Evolutionary conservation across 352 stramenopile species (phyloP).

Genomic region (Globisporangium spinosum): DNA sequence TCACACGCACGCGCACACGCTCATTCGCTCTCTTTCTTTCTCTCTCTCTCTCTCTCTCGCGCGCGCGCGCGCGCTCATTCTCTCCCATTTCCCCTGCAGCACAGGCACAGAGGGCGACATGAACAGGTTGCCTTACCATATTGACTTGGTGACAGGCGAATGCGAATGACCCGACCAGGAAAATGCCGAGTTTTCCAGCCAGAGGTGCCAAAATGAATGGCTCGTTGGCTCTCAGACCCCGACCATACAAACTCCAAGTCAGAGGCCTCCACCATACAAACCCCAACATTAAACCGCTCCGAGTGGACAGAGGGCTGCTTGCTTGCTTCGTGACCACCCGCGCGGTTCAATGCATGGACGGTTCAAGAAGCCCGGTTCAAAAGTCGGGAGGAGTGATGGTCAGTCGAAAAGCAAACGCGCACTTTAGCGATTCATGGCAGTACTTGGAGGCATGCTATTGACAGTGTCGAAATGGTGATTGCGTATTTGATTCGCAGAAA

Average conservation of each 20-base stretch:
- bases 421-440: background rate
- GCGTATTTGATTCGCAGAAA: background rate
- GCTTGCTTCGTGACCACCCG: background rate
- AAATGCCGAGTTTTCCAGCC: conserved; percentile 22
- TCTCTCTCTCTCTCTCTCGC: background rate
- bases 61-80: too few relatives aligned
- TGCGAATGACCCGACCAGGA: conserved; percentile 58
- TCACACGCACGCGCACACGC: background rate
- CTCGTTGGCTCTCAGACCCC: conserved; percentile 54
- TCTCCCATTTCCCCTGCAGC: background rate
- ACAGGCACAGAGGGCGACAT: conserved; percentile 5
- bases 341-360: background rate
- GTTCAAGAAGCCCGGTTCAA: conserved; percentile 2
- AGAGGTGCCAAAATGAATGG: conserved; percentile 72
- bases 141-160: conserved; percentile 89
- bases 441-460: background rate
- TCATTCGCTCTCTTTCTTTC: background rate
- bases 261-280: conserved; percentile 32
- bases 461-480: background rate
- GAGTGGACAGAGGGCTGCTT: background rate
- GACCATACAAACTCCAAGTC: conserved; percentile 46
- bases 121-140: conserved; percentile 63
- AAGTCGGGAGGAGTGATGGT: background rate
- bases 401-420: background rate
- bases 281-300: conserved; percentile 8